Percentiles rank a stretch among this genome's conserved stretches.
Evolutionary conservation across 495 filamentous ascomycete species (phyloP).

Genomic region (Penicillium arizonense): DNA sequence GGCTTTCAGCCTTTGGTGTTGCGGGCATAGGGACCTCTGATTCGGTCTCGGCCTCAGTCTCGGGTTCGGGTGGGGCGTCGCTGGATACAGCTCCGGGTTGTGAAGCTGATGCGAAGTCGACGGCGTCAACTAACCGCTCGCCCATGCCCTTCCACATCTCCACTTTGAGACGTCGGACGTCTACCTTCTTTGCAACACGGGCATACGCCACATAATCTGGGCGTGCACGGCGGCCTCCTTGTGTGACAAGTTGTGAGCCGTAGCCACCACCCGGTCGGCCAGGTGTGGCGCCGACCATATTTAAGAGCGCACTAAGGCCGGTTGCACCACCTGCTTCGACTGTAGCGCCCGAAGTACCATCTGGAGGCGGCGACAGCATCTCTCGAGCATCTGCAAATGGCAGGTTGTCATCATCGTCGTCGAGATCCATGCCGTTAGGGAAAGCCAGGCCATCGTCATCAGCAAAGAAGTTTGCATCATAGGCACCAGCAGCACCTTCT

Average conservation of each 20-base stretch:
- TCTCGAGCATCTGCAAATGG: constrained; percentile 91
- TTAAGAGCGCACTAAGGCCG: constrained; percentile 40
- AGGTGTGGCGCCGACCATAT: constrained; percentile 46
- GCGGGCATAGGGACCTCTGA: constrained; percentile 29
- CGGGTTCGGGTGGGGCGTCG: constrained; percentile 22
- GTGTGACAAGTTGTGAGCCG: constrained; percentile 90
- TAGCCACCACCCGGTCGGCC: constrained; percentile 60
- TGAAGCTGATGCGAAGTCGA: constrained; percentile 32
- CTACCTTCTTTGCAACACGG: constrained; percentile 97
- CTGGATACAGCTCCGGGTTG: constrained; percentile 23
- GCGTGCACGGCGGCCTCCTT: constrained; percentile 68
- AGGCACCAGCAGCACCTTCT: constrained; percentile 61
- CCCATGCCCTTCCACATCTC: constrained; percentile 94
- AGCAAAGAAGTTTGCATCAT: constrained; percentile 97
- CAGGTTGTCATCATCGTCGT: constrained; percentile 77
- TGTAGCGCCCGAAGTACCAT: constrained; percentile 34
- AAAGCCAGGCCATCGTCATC: constrained; percentile 90
- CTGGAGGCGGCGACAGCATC: constrained; percentile 74
- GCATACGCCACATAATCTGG: constrained; percentile 98
- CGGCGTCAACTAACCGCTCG: constrained; percentile 38
- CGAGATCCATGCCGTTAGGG: constrained; percentile 58
- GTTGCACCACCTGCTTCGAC: constrained; percentile 34
- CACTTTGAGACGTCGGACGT: constrained; percentile 89
- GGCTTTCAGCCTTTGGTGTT: constrained; percentile 32
- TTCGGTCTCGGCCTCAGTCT: constrained; percentile 29